Base-by-base conservation (phyloP, 2,329 filamentous ascomycete genomes). In the Scedosporium apiospermum region DNA sequence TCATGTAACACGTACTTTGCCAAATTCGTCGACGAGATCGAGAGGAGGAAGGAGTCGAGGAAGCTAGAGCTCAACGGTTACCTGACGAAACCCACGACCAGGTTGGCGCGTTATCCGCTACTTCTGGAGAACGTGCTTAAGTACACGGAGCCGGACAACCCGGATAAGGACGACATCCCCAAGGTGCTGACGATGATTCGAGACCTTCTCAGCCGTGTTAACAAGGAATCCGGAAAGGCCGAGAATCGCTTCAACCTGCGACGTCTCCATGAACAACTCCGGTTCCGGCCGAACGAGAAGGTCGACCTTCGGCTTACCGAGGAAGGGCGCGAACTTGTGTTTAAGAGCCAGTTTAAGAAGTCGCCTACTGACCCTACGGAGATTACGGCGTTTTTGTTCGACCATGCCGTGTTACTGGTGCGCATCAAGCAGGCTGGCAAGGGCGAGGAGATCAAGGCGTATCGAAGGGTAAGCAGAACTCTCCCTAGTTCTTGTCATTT, bases 1-100 rank as follows among this genome's bases (percentile, higher is more conserved):
- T 88, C 89, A 16, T 84, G 87, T 63, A 99, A 99, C 69, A 84
- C 88, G 1, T 85, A 84, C 49, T 99, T 99, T 73, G 80, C 88
- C 60, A 91, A 89, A 70, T 97, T 98, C 68, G 95, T 98, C 27
- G 95, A 99, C 67, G 93, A 98, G 73, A 96, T 96, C 5, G 95
- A 99, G 75, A 84, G 95, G 64, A 85, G 96, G 68, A 97, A 97
- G 74, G 95, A 99, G 74, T 98, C 93, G 5, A 86, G 95, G 66
- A 99, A 99, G 76, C 81, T 99, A 57, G 95, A 99, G 75, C 80
- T 99, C 64, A 99, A 99, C 73, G 95, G 95, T 68, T 99, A 99
- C 71, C 80, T 99, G 61, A 99, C 95, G 7, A 99, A 99, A 75
- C 95, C 95, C 1, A 99, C 95, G 1, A 99, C 95, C 18, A 87